Conservation (phyloP, 1,284 basidiomycete species). For the Cryptococcus hybrid region DNA sequence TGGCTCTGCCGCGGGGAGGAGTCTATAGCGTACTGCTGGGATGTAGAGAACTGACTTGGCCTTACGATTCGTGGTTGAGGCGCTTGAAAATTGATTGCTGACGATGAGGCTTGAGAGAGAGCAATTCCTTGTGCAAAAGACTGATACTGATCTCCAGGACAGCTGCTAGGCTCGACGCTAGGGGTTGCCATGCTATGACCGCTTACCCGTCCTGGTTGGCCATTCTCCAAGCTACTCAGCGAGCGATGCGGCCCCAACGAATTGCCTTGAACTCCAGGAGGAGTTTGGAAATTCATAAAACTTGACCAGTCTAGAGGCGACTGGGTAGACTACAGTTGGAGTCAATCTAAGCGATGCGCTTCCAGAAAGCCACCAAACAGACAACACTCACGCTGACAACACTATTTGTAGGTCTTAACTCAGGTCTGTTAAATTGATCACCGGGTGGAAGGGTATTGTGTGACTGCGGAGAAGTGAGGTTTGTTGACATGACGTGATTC, state of each 20-base stretch:
- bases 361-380: not conserved
- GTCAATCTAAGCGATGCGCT: not conserved
- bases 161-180: not conserved
- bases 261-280: slow-evolving; percentile 17
- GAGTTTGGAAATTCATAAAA: slow-evolving; percentile 39
- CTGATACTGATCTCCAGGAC: slow-evolving; percentile 10
- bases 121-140: slow-evolving; percentile 28
- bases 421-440: not conserved
- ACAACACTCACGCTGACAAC: not conserved
- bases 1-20: slow-evolving; percentile 5
- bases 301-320: slow-evolving; percentile 39
- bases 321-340: slow-evolving; percentile 6
- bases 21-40: not conserved
- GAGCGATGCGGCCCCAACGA: not conserved
- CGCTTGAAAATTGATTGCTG: slow-evolving; percentile 18
- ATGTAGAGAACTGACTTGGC: slow-evolving; percentile 6
- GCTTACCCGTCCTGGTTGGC: not conserved
- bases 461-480: too few species aligned
- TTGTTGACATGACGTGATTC: too few species aligned
- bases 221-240: not conserved
- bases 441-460: not conserved
- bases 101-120: slow-evolving; percentile 9
- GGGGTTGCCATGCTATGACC: slow-evolving; percentile 3
- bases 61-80: slow-evolving; percentile 9
- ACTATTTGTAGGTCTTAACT: not conserved